A percentile compares a stretch with the other conserved stretches of the same genome.
phyloP scores from a whole-genome alignment of 176 grass and related monocot genomes.

The Canna indica region DNA sequence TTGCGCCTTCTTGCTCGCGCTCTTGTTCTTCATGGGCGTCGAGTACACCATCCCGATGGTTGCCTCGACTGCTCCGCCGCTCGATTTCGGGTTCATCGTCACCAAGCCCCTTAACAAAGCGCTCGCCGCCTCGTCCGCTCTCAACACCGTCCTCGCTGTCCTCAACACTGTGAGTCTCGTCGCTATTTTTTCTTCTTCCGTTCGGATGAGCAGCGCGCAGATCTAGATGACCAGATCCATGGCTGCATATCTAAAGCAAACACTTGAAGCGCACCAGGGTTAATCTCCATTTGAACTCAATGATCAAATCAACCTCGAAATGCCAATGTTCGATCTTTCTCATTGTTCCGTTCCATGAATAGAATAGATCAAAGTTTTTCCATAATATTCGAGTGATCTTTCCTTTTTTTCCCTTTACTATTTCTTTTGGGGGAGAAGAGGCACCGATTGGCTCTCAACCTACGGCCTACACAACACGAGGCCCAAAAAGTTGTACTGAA shows the following conservation, averaged over 20 bases:
- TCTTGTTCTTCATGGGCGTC: conserved; percentile 80
- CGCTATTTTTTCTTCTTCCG: neutral
- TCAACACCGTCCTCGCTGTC: conserved; percentile 78
- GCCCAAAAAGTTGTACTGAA: too few species aligned
- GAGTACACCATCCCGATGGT: conserved; percentile 95
- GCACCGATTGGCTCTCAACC: too few species aligned
- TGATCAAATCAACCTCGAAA: neutral
- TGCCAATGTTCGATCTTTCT: neutral
- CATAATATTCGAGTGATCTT: too few species aligned
- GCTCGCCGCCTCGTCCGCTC: conserved; percentile 37
- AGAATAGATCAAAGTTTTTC: too few species aligned
- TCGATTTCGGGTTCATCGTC: conserved; percentile 63
- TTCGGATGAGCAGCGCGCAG: neutral
- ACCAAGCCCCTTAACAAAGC: conserved; percentile 41
- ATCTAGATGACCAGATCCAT: neutral
- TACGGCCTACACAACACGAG: too few species aligned
- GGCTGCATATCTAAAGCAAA: neutral
- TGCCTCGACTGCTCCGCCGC: conserved; percentile 35
- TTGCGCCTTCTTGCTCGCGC: conserved; percentile 35
- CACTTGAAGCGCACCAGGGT: neutral
- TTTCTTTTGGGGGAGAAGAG: too few species aligned
- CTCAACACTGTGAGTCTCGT: conserved; percentile 65
- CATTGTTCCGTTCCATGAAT: too few species aligned
- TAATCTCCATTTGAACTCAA: neutral
- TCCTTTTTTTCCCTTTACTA: too few species aligned